These are phyloP conservation scores for Globisporangium cystogenes DNA, from an alignment of 352 stramenopile species.

Conservation along the genomic window DNA sequence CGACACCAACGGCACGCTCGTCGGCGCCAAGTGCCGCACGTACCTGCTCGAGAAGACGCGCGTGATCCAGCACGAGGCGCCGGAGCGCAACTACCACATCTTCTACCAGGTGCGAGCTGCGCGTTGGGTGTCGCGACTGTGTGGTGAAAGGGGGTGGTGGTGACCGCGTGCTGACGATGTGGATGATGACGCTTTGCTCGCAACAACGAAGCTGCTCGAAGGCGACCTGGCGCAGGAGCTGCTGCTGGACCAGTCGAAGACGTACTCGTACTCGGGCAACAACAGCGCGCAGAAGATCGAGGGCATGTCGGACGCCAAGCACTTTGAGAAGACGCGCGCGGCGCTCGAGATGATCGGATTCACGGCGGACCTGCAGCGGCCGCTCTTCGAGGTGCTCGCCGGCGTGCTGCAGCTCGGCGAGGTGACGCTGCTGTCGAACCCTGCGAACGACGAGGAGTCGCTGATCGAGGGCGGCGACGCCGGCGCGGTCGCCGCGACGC, in stretches of 20 bases:
- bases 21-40: constrained; percentile 93
- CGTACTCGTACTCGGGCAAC: constrained; percentile 65
- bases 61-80: constrained; percentile 90
- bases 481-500: constrained; percentile 43
- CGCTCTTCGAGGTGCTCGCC: constrained; percentile 90
- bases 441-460: constrained; percentile 75
- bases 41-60: constrained; percentile 97
- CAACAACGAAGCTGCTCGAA: constrained; percentile 31
- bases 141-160: background rate
- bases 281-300: constrained; percentile 64
- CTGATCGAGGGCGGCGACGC: constrained; percentile 40
- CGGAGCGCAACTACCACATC: constrained; percentile 97
- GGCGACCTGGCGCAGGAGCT: constrained; percentile 41
- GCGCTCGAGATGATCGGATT: constrained; percentile 85
- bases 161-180: background rate
- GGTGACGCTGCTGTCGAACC: constrained; percentile 74
- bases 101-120: constrained; percentile 81
- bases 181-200: background rate
- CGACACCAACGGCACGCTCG: constrained; percentile 60
- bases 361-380: constrained; percentile 69
- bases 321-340: constrained; percentile 78
- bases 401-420: constrained; percentile 96
- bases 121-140: background rate
- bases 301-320: constrained; percentile 62
- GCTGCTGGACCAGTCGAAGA: constrained; percentile 38